Base-by-base conservation (phyloP, 345 rosid genomes). In the Melaleuca quinquenervia region DNA sequence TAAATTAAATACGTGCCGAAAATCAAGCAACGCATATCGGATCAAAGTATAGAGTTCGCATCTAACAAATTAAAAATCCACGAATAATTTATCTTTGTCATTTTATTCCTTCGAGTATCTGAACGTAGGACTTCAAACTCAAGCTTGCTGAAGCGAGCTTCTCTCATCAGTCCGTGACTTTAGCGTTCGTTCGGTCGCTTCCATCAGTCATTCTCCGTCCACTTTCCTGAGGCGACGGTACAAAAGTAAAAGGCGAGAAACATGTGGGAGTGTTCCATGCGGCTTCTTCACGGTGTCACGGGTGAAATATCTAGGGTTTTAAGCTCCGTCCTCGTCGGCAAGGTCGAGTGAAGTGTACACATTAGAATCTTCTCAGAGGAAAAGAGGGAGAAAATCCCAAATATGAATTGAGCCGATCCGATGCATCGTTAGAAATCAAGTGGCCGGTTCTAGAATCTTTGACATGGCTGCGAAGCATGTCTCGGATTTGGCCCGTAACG, bases 1-100 rank as follows among this genome's bases (percentile, higher is more conserved):
- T 53, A 8, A 16, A 41, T 41, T 70, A 5, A 36, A 36, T 5
- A 7, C 7, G 11, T 1, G 29, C 1, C 2, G 29, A 29, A 29
- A 64, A 1, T 36, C 16, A 2, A 5, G 13, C 1, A 3, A 9
- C 2, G 6, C 2, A 70, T 5, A 1, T 8, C 8, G 0, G 3
- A 6, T 36, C 24, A 2, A 32, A 32, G 44, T 15, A 15, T 3
- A 9, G 11, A 3, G 11, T 0, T 2, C 6, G 3, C 3, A 18
- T 9, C 18, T 1, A 14, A 70, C 7, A 32, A 18, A 36, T 32
- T 16, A 18, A 70, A 32, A 32, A 1, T 41, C 4, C 41, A 41
- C 4, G 41, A 41, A 4, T n/a, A n/a, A n/a, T n/a, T 41, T 10
- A 18, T 70, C 1, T 11, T 6, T 70, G 21, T 2, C 1, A 32